Evolutionary conservation across 345 rosid species (phyloP), one percentile per base, ranked within the genome.

Genomic region (Alliaria petiolata): DNA sequence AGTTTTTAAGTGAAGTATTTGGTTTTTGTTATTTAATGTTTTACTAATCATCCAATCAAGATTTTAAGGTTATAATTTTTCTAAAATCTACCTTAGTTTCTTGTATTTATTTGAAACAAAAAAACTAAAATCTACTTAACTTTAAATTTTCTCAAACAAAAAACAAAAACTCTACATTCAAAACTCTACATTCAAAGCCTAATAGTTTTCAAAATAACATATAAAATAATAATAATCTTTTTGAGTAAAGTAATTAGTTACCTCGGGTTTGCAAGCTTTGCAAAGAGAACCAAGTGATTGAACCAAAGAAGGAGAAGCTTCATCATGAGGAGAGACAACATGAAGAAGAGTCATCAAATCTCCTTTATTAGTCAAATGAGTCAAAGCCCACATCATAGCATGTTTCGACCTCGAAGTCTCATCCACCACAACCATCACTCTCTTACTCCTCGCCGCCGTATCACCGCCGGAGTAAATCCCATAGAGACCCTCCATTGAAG

Each of bases 321-420:
- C 74, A 51, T 71, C 68, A 35, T 10, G 84, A 78, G 79, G 57
- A 65, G 81, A 70, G 1, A 65, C 76, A 33, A 91, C 75, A 57
- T 85, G 90, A 42, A 92, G 97, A 54, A 95, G 81, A 77, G 96
- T 90, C 67, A 93, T 84, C 70, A 86, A 81, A 70, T 93, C 98
- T 63, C 91, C 92, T 79, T 84, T 85, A 65, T 87, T 84, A 47
- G 85, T 83, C 2, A 86, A 83, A 83, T 95, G 93, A n/a, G 96
- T 91, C 2, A 93, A 82, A 33, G 99, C 97, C 96, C 96, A 95
- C 82, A 95, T 89, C 99, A 95, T 89, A 31, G 99, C 99, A 80
- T 95, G 95, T 78, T 83, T 89, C 0, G 97, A 85, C 51, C 84
- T 82, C 0, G 97, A 83, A 31, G 79, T 78, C n/a, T 89, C 80